A percentile compares a stretch with the other conserved stretches of the same genome.
Conservation (phyloP, 1,284 basidiomycete genomes). For the Meira miltonrushii region DNA sequence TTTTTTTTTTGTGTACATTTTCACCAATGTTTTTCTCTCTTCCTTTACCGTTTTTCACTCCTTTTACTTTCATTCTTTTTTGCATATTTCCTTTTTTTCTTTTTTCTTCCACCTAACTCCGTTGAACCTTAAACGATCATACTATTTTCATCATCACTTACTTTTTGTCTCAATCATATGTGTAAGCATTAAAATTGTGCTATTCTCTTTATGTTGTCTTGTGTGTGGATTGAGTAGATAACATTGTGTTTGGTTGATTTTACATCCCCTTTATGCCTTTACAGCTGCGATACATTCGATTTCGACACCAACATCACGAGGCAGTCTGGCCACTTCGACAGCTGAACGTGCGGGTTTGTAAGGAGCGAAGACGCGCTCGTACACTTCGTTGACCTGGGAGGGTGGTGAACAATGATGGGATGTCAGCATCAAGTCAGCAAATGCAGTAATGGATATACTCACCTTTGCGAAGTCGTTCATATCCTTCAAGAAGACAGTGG, state of each 20-base stretch:
- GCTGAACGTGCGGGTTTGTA: constrained; percentile 81
- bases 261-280: constrained; percentile 16
- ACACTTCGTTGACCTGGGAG: constrained; percentile 28
- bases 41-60: background rate
- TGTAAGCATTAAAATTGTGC: background rate
- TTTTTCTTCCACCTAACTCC: background rate
- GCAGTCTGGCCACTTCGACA: constrained; percentile 64
- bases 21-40: background rate
- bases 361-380: constrained; percentile 39
- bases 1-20: background rate
- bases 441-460: constrained; percentile 58
- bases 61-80: background rate
- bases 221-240: background rate
- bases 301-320: constrained; percentile 78
- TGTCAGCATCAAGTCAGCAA: background rate
- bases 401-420: background rate
- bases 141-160: background rate
- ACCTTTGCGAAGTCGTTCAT: constrained; percentile 85
- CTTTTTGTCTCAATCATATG: constrained; percentile 3
- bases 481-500: constrained; percentile 76
- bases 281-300: constrained; percentile 73
- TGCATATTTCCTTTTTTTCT: background rate
- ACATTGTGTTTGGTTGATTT: background rate
- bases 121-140: background rate
- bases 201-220: background rate